A percentile compares a stretch with the other conserved stretches of the same genome.
phyloP scores from a whole-genome alignment of 176 grass and related monocot species.

The Zea luxurians region DNA sequence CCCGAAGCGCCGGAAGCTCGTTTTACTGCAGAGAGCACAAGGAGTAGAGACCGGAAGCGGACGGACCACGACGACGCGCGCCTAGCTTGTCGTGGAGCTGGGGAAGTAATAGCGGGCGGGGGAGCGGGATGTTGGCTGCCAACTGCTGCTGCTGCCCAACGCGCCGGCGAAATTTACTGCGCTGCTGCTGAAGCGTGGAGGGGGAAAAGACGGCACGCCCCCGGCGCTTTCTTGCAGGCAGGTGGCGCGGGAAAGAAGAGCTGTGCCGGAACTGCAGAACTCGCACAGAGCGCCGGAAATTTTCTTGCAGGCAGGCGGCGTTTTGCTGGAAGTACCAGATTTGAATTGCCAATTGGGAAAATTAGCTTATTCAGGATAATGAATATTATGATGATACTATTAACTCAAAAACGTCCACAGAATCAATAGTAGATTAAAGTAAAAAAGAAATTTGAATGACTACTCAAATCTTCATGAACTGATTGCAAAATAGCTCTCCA shows the following conservation, averaged over 20 bases:
- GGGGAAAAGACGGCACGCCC: neutral
- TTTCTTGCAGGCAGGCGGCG: too few relatives aligned
- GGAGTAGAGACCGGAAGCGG: neutral
- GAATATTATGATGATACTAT: too few relatives aligned
- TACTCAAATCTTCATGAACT: too few relatives aligned
- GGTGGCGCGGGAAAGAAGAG: neutral
- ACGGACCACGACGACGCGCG: too few relatives aligned
- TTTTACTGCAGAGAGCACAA: neutral
- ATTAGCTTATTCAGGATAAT: too few relatives aligned
- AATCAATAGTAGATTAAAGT: too few relatives aligned
- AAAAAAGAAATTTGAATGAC: too few relatives aligned
- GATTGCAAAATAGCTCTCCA: too few relatives aligned
- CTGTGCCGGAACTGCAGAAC: slow-evolving; percentile 16
- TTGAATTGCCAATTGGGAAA: too few relatives aligned
- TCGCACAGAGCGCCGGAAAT: neutral
- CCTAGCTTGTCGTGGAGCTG: slow-evolving; percentile 9
- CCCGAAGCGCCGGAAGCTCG: neutral
- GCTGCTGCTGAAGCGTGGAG: too few relatives aligned
- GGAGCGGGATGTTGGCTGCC: neutral
- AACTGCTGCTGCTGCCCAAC: neutral
- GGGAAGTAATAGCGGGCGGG: neutral
- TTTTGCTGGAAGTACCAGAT: too few relatives aligned
- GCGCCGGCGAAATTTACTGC: slow-evolving; percentile 38
- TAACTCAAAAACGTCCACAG: too few relatives aligned
- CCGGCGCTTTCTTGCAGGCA: neutral